These are phyloP conservation scores for Nakataea oryzae DNA, from an alignment of 2,329 filamentous ascomycete genomes.

Conservation along the genomic window DNA sequence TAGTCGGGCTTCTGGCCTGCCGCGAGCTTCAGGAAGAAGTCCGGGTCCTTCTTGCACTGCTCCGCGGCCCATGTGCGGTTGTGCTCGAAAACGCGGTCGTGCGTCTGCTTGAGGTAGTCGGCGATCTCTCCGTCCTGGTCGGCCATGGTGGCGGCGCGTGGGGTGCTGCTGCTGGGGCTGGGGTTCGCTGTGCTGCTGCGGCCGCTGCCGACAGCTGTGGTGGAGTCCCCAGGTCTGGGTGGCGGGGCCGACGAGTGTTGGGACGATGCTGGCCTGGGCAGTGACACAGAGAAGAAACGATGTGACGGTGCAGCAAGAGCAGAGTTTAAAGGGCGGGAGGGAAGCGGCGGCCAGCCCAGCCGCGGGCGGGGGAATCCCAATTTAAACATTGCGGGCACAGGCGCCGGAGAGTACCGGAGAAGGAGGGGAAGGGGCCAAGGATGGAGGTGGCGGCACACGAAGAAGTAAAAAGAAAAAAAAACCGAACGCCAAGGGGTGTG, in stretches of 20 bases:
- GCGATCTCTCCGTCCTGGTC: slow-evolving; percentile 28
- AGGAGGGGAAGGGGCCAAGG: background rate
- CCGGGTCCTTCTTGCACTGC: slow-evolving; percentile 47
- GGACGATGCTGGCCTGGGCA: background rate
- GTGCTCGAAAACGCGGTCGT: slow-evolving; percentile 59
- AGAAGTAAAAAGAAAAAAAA: background rate
- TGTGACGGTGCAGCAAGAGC: background rate
- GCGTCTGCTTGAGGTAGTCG: slow-evolving; percentile 49
- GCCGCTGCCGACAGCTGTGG: background rate
- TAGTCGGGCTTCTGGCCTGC: slow-evolving; percentile 61
- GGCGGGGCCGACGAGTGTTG: background rate
- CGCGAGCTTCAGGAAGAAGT: slow-evolving; percentile 54
- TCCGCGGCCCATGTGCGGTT: slow-evolving; percentile 56
- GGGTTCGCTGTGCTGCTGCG: background rate
- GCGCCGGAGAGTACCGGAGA: background rate
- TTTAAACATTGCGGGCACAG: background rate
- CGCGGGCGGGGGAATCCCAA: background rate
- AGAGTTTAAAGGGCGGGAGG: background rate
- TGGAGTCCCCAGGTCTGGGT: background rate
- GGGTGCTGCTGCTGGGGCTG: background rate
- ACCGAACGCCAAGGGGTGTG: background rate
- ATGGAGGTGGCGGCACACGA: background rate
- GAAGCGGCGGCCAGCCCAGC: background rate
- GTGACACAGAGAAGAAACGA: background rate
- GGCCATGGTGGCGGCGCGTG: background rate